Evolutionary conservation across 1,139 yeast species (phyloP).

Genomic region (Pichia sp.): DNA sequence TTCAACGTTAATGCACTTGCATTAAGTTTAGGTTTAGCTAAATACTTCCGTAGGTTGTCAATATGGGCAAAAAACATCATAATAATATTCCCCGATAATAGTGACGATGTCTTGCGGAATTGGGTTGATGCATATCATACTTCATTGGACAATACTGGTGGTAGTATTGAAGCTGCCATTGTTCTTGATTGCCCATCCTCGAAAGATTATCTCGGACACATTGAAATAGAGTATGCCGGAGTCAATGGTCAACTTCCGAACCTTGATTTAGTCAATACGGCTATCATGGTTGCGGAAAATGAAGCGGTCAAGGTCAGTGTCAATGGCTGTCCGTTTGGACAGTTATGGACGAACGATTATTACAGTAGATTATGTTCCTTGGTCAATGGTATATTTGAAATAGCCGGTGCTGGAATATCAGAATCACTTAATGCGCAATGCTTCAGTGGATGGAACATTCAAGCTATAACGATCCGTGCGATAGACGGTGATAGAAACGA

Average conservation of each 20-base stretch:
- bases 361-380: constrained; percentile 57
- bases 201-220: constrained; percentile 64
- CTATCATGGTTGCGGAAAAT: constrained; percentile 63
- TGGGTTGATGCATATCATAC: constrained; percentile 97
- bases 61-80: constrained; percentile 95
- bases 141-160: constrained; percentile 83
- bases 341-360: constrained; percentile 45
- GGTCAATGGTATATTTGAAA: constrained; percentile 57
- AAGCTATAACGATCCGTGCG: constrained; percentile 78
- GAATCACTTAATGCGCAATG: constrained; percentile 70
- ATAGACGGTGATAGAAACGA: constrained; percentile 55
- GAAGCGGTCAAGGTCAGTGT: constrained; percentile 70
- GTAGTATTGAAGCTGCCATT: constrained; percentile 88
- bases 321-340: constrained; percentile 52
- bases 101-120: constrained; percentile 62
- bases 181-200: constrained; percentile 74
- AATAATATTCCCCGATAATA: constrained; percentile 74
- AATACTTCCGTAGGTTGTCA: constrained; percentile 80
- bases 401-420: constrained; percentile 67
- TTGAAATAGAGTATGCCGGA: constrained; percentile 81
- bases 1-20: constrained; percentile 79
- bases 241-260: constrained; percentile 95
- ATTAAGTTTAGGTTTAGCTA: constrained; percentile 63
- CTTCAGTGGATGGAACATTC: constrained; percentile 95
- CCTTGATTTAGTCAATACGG: constrained; percentile 81